phyloP scores from a whole-genome alignment of 192 early-diverging fungal species.

The Podila verticillata region DNA sequence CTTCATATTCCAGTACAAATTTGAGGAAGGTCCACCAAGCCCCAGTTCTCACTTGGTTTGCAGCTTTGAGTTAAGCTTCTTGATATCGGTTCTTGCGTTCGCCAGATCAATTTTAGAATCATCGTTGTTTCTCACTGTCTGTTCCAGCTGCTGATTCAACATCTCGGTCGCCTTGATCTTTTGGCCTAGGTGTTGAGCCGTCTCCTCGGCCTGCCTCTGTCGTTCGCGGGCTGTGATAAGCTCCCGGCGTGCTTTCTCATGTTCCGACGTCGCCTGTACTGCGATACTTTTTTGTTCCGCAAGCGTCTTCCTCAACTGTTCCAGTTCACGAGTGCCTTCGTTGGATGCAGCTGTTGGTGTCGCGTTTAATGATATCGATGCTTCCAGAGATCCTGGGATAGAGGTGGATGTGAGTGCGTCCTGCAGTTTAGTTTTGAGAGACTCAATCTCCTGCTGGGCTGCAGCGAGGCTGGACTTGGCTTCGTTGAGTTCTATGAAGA shows the following conservation, averaged over 20 bases:
- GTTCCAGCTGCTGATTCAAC: background rate
- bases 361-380: background rate
- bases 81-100: background rate
- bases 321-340: background rate
- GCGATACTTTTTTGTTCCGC: background rate
- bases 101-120: background rate
- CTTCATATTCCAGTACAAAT: background rate
- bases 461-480: background rate
- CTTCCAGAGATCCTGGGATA: background rate
- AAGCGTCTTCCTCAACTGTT: background rate
- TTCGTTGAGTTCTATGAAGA: background rate
- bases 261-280: background rate
- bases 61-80: background rate
- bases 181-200: background rate
- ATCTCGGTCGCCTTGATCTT: conserved; percentile 4
- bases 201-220: background rate
- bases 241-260: background rate
- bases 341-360: background rate
- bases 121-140: background rate
- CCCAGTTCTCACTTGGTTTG: background rate
- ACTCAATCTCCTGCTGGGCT: conserved; percentile 1
- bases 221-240: background rate
- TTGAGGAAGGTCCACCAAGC: too few relatives aligned
- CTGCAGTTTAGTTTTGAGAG: background rate
- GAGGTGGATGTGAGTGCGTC: background rate